phyloP scores from a whole-genome alignment of 306 rosid genomes.

The Casuarina glauca region DNA sequence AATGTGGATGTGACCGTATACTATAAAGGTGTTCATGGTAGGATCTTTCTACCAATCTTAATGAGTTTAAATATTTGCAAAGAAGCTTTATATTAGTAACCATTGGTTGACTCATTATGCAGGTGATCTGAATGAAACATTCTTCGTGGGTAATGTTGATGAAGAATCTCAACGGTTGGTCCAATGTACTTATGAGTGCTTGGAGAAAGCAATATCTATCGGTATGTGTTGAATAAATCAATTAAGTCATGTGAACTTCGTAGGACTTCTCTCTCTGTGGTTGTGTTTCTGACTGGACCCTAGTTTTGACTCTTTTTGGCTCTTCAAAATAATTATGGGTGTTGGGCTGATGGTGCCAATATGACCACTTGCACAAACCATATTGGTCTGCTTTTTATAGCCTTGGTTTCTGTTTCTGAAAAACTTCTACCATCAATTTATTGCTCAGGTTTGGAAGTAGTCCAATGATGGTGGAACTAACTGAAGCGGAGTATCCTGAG shows the following conservation, averaged over 20 bases:
- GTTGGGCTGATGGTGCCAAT: no score
- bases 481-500: no score
- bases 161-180: constrained; percentile 79
- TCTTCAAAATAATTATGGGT: no score
- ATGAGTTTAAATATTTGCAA: not conserved
- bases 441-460: no score
- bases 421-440: no score
- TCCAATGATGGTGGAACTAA: no score
- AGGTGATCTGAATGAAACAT: constrained; percentile 97
- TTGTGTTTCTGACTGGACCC: not conserved
- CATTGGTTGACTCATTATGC: constrained; percentile 27
- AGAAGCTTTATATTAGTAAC: not conserved
- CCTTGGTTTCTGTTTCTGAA: no score
- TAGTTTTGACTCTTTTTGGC: not conserved
- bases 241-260: not conserved
- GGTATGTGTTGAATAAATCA: constrained; percentile 49
- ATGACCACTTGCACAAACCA: no score
- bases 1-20: constrained; percentile 84
- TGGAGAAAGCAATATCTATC: constrained; percentile 90
- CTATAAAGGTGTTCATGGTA: constrained; percentile 93
- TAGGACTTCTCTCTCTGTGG: constrained; percentile 7
- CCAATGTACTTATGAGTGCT: constrained; percentile 82
- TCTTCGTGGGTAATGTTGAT: constrained; percentile 92
- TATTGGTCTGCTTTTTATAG: no score
- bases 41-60: constrained; percentile 9